Percentiles rank a stretch among this genome's conserved stretches.
phyloP scores from a whole-genome alignment of 768 basidiomycete species.

The Mycena olivaceomarginata region DNA sequence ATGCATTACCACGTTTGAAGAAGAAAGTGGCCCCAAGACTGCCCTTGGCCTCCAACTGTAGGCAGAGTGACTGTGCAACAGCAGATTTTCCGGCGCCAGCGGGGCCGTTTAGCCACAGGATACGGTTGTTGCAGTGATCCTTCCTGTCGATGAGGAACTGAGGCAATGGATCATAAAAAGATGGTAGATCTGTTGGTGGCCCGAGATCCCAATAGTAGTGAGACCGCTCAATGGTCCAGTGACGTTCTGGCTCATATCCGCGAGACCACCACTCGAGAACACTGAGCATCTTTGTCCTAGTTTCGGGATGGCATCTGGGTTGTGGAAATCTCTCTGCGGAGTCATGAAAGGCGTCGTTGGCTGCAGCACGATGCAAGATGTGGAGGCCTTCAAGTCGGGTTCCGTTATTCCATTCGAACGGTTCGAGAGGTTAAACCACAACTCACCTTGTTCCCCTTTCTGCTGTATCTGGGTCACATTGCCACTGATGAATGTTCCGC shows the following conservation, averaged over 20 bases:
- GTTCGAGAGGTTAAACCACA: background rate
- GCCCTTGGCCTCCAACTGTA: conserved; percentile 15
- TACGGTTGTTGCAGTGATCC: conserved; percentile 9
- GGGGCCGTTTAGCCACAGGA: conserved; percentile 24
- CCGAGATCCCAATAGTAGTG: conserved; percentile 13
- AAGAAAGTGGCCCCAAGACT: background rate
- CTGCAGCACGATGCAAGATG: conserved; percentile 22
- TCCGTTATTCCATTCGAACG: conserved; percentile 10
- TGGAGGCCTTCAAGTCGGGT: conserved; percentile 17
- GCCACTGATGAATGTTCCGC: conserved; percentile 21
- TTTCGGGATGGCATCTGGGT: too few relatives aligned
- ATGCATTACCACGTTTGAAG: too few relatives aligned
- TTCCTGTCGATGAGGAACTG: conserved; percentile 2
- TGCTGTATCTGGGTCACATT: conserved; percentile 19
- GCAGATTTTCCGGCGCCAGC: conserved; percentile 22
- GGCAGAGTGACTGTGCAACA: conserved; percentile 22
- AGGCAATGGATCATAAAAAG: conserved; percentile 7
- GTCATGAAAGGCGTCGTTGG: background rate
- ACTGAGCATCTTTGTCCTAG: background rate
- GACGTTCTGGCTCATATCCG: conserved; percentile 13
- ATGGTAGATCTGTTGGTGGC: background rate
- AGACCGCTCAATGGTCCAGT: conserved; percentile 19
- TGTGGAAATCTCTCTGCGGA: too few relatives aligned
- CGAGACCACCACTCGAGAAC: conserved; percentile 14
- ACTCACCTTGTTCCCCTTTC: conserved; percentile 16